Conservation (phyloP, 2,329 filamentous ascomycete genomes). For the Fonsecaea pedrosoi region DNA sequence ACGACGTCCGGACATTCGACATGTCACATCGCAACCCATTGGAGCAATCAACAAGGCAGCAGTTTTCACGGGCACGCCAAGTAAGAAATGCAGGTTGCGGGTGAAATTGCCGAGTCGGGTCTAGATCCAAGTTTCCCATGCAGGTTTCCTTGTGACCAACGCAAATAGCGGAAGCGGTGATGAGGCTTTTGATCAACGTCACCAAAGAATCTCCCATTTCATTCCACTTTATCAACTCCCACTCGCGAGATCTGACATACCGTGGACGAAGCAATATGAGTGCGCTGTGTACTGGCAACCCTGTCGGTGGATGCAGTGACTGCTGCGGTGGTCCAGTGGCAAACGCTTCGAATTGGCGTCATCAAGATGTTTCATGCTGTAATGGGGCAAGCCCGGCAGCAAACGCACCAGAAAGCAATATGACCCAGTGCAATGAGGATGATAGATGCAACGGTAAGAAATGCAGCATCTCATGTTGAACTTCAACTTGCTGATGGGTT, state of each 20-base stretch:
- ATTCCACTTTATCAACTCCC: background rate
- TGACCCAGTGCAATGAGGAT: slow-evolving; percentile 22
- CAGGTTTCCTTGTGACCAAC: too few relatives aligned
- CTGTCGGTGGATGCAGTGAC: background rate
- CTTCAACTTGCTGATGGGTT: slow-evolving; percentile 16
- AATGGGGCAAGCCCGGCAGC: background rate
- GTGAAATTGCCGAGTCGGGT: slow-evolving; percentile 21
- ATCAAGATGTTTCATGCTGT: background rate
- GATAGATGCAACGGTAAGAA: slow-evolving; percentile 27
- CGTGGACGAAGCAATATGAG: background rate
- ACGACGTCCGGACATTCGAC: too few relatives aligned
- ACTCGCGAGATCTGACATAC: background rate
- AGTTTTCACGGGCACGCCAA: slow-evolving; percentile 3
- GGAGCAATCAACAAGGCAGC: too few relatives aligned
- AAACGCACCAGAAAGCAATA: background rate
- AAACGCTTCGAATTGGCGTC: background rate
- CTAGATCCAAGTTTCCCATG: background rate
- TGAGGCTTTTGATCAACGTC: background rate
- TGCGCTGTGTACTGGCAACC: background rate
- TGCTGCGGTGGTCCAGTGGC: slow-evolving; percentile 4
- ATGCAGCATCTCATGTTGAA: background rate
- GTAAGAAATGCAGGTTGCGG: slow-evolving; percentile 5
- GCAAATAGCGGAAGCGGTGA: background rate
- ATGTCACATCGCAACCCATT: too few relatives aligned
- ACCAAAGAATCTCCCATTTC: background rate